Conservation (phyloP, 2,329 filamentous ascomycete genomes). For the Gremmenia infestans region DNA sequence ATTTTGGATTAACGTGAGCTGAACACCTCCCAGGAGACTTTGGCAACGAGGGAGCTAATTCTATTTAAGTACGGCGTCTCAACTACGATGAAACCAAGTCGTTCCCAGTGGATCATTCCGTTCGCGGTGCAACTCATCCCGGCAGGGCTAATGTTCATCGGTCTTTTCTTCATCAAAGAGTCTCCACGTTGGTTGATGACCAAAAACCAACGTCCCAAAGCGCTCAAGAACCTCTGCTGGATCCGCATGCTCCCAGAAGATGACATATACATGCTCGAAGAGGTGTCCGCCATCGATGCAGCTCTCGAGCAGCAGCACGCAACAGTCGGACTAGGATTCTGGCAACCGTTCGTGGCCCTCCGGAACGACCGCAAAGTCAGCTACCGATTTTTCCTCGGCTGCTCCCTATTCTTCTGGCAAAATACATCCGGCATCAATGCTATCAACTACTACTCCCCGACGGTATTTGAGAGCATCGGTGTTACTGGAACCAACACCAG, state of each 20-base stretch:
- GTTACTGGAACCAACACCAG: constrained; percentile 35
- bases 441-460: constrained; percentile 20
- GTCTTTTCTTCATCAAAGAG: constrained; percentile 56
- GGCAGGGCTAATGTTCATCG: constrained; percentile 55
- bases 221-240: constrained; percentile 55
- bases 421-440: constrained; percentile 18
- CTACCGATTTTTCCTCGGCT: constrained; percentile 66
- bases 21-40: constrained; percentile 30
- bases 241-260: constrained; percentile 52
- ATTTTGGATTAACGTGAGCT: constrained; percentile 52
- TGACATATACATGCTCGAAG: constrained; percentile 51
- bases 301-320: constrained; percentile 59
- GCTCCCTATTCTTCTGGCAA: constrained; percentile 30
- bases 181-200: constrained; percentile 67
- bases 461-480: constrained; percentile 28
- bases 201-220: constrained; percentile 55
- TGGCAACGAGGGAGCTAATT: constrained; percentile 30
- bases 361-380: constrained; percentile 53
- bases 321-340: constrained; percentile 66
- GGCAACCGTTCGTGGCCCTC: constrained; percentile 60
- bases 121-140: constrained; percentile 61
- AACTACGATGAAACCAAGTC: constrained; percentile 40
- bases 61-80: constrained; percentile 46
- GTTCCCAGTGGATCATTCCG: constrained; percentile 59
- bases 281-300: constrained; percentile 63